phyloP scores from a whole-genome alignment of 2,329 filamentous ascomycete genomes.

The Penicillium thymicola region DNA sequence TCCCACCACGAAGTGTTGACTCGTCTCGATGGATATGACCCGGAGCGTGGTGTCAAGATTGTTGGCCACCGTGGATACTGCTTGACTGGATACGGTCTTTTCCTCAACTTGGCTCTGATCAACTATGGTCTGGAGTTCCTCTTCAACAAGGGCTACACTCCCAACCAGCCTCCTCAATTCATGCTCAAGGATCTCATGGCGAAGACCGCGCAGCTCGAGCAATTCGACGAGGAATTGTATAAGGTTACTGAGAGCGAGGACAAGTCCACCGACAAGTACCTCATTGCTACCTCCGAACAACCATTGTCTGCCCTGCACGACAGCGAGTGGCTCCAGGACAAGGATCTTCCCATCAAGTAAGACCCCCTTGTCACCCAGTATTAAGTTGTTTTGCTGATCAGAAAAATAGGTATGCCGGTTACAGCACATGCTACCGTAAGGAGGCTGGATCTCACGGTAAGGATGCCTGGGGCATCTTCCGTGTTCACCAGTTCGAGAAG shows the following conservation, averaged over 20 bases:
- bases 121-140: conserved; percentile 95
- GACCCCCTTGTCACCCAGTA: neutral
- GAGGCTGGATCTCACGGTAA: conserved; percentile 89
- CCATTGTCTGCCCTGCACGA: conserved; percentile 90
- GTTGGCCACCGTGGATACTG: conserved; percentile 95
- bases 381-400: conserved; percentile 8
- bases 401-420: conserved; percentile 67
- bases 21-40: conserved; percentile 85
- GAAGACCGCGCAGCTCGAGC: conserved; percentile 93
- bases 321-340: conserved; percentile 84
- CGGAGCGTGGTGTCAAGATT: conserved; percentile 87
- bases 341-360: conserved; percentile 83
- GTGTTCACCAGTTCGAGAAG: conserved; percentile 98
- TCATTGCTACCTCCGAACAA: conserved; percentile 86
- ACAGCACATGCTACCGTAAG: conserved; percentile 92
- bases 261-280: conserved; percentile 79
- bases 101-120: conserved; percentile 86
- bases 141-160: conserved; percentile 72
- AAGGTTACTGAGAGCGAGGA: conserved; percentile 86
- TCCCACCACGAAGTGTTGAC: conserved; percentile 94
- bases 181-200: conserved; percentile 96
- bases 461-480: conserved; percentile 97
- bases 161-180: conserved; percentile 85
- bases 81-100: conserved; percentile 82
- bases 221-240: conserved; percentile 98